A percentile compares a stretch with the other conserved stretches of the same genome.
phyloP scores from a whole-genome alignment of 1,284 basidiomycete genomes.

The Phellopilus nigrolimitatus region DNA sequence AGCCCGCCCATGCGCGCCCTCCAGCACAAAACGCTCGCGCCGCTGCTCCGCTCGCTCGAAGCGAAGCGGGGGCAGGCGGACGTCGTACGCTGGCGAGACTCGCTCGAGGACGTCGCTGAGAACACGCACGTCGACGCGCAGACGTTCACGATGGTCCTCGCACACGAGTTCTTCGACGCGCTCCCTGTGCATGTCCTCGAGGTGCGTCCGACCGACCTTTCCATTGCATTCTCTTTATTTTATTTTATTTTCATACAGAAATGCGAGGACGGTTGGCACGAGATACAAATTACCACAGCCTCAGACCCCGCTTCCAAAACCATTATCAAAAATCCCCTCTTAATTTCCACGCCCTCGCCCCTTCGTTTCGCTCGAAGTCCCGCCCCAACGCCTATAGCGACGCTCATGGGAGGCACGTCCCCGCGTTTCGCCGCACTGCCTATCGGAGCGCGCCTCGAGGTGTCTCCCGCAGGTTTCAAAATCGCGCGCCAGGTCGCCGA shows the following conservation, averaged over 20 bases:
- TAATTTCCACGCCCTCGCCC: not conserved
- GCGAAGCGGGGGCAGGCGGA: not conserved
- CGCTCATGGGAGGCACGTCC: slow-evolving; percentile 65
- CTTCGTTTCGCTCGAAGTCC: slow-evolving; percentile 70
- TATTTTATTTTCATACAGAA: slow-evolving; percentile 44
- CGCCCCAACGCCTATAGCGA: slow-evolving; percentile 58
- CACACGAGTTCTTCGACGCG: slow-evolving; percentile 98
- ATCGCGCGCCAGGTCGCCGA: slow-evolving; percentile 65
- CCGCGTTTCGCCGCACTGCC: slow-evolving; percentile 65
- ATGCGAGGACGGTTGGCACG: slow-evolving; percentile 79
- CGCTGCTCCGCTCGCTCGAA: too few relatives aligned
- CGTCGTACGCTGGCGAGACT: slow-evolving; percentile 68
- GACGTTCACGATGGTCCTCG: slow-evolving; percentile 82
- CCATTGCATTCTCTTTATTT: slow-evolving; percentile 8
- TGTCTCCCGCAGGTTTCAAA: slow-evolving; percentile 68
- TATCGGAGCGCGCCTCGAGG: slow-evolving; percentile 69
- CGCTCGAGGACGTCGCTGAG: slow-evolving; percentile 60
- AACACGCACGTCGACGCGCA: slow-evolving; percentile 33
- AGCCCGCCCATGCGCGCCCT: slow-evolving; percentile 61
- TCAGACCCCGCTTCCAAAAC: slow-evolving; percentile 29
- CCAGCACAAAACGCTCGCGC: slow-evolving; percentile 67
- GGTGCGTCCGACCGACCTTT: slow-evolving; percentile 40
- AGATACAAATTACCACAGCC: slow-evolving; percentile 68
- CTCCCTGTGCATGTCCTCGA: slow-evolving; percentile 90
- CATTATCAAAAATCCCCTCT: slow-evolving; percentile 21